Base-by-base conservation (phyloP, 192 early-diverging fungal species). In the Coemansia sp. region DNA sequence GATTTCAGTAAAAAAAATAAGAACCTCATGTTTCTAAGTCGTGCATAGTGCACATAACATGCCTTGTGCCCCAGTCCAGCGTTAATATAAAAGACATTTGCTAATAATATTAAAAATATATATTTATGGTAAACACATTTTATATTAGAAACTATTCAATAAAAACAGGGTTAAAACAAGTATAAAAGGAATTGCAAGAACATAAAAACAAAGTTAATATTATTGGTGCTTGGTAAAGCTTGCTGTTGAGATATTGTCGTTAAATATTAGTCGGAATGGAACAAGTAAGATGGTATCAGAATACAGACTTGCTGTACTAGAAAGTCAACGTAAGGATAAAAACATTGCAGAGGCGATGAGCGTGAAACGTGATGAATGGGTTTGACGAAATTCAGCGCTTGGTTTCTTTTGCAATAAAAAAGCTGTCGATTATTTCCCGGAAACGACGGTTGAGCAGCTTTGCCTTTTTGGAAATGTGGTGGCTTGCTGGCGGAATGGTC, bases 371-470 rank as follows among this genome's bases (percentile, higher is more conserved):
- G 14, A 15, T 34, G 35, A 11, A 4, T 36, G 9, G 8, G 28
- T n/a, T 35, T 51, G 14, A 35, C 11, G n/a, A 12, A 17, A 14
- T 28, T 35, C 11, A 35, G n/a, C 41, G 52, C 32, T 28, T 64
- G 4, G 28, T 28, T 12, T 45, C 43, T 51, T 66, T 72, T 28
- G 32, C 65, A 12, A 78, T 68, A 41, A 83, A 83, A 37, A 83
- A 83, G 5, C 37, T 67, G 20, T 78, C 81, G 20, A 78, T 8
- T 39, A 70, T 83, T 51, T 39, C 53, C 35, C 38, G 61, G 12
- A 83, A 41, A 20, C 66, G 75, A 37, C 55, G 39, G 37, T 68
- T 78, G 1, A 78, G n/a, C 11, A 51, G 18, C 37, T 68, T 70
- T 34, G 70, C 41, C 34, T 51, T 55, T 43, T 54, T 67, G 4